phyloP scores from a whole-genome alignment of 441 rosid species.

The Mallotus japonicus region DNA sequence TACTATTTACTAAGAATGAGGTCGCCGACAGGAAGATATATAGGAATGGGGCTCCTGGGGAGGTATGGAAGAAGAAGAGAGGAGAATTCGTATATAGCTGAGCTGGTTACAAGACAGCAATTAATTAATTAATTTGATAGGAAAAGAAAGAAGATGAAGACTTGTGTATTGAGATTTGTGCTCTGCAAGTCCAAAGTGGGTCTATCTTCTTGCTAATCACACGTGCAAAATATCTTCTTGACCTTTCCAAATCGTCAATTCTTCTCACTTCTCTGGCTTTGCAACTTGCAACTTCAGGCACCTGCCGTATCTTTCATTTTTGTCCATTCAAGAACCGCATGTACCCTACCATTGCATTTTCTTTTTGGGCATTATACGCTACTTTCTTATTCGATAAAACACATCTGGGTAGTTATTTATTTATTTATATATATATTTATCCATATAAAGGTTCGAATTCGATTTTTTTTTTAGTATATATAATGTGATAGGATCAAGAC shows the following conservation, averaged over 20 bases:
- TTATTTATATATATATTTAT: too few species aligned
- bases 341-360: neutral
- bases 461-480: too few species aligned
- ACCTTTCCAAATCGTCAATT: too few species aligned
- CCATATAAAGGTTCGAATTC: too few species aligned
- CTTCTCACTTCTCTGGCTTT: neutral
- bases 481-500: too few species aligned
- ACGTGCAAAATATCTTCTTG: slow-evolving; percentile 27
- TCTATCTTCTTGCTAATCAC: slow-evolving; percentile 2
- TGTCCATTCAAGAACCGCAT: neutral
- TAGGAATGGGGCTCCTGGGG: neutral
- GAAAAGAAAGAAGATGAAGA: neutral
- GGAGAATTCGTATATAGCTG: neutral
- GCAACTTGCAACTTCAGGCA: slow-evolving; percentile 15
- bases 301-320: slow-evolving; percentile 9
- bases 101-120: slow-evolving; percentile 3
- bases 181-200: slow-evolving; percentile 3
- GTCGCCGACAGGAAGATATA: slow-evolving; percentile 37
- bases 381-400: too few species aligned
- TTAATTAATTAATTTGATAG: neutral
- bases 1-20: neutral
- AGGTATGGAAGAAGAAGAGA: neutral
- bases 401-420: too few species aligned
- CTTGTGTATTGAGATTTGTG: slow-evolving; percentile 20
- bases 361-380: too few species aligned